Evolutionary conservation across 2,329 filamentous ascomycete species (phyloP).

Genomic region (Coniochaeta pulveracea): DNA sequence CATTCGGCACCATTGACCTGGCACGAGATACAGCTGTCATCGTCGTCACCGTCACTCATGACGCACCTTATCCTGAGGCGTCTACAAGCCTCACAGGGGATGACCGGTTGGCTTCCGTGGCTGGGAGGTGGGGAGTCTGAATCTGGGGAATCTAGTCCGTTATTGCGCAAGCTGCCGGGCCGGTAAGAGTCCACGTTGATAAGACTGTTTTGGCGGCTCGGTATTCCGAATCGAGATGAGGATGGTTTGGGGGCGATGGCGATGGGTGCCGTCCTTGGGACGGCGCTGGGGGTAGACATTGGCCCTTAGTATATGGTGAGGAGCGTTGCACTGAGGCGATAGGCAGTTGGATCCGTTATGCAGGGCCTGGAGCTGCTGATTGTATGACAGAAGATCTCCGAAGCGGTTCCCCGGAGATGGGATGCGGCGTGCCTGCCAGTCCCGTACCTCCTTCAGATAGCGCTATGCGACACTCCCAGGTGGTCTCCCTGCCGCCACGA

Average conservation of each 20-base stretch:
- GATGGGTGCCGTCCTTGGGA: slow-evolving; percentile 52
- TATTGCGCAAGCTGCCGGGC: slow-evolving; percentile 31
- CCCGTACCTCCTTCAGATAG: slow-evolving; percentile 1
- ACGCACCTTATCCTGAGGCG: slow-evolving; percentile 67
- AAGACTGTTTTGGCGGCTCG: slow-evolving; percentile 35
- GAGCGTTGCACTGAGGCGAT: slow-evolving; percentile 1
- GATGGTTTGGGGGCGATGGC: slow-evolving; percentile 53
- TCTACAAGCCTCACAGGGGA: slow-evolving; percentile 64
- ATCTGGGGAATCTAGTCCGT: slow-evolving; percentile 40
- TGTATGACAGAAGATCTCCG: too few relatives aligned
- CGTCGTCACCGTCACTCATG: slow-evolving; percentile 61
- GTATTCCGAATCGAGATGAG: slow-evolving; percentile 27
- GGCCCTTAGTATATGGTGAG: slow-evolving; percentile 18
- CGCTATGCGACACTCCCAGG: not conserved
- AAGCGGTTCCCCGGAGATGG: too few relatives aligned
- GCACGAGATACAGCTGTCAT: slow-evolving; percentile 62
- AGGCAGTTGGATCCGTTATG: slow-evolving; percentile 6
- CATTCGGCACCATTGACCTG: slow-evolving; percentile 69
- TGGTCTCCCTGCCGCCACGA: not conserved
- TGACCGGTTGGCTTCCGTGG: slow-evolving; percentile 28
- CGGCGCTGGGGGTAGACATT: slow-evolving; percentile 42
- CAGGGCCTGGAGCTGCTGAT: slow-evolving; percentile 6
- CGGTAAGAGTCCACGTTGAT: slow-evolving; percentile 37
- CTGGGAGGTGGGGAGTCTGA: slow-evolving; percentile 32
- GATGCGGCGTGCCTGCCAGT: not conserved